phyloP scores from a whole-genome alignment of 805 yeast genomes.

The Metschnikowia continentalis region DNA sequence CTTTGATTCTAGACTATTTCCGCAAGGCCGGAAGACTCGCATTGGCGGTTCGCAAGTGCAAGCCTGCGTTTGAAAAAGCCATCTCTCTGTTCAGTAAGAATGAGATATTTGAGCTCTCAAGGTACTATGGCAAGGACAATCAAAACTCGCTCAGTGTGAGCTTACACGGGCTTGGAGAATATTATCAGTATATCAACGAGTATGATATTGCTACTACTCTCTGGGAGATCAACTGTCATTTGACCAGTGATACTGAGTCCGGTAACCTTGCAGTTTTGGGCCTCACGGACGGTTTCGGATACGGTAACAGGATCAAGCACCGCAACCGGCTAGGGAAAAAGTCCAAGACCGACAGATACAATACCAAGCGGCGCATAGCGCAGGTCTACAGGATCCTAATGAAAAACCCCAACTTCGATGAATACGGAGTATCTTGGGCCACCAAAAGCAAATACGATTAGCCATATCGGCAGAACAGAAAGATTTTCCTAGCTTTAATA shows the following conservation, averaged over 20 bases:
- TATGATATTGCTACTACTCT: constrained; percentile 18
- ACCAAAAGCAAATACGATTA: constrained; percentile 17
- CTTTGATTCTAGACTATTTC: constrained; percentile 20
- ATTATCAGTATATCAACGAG: constrained; percentile 17
- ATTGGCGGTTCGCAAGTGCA: constrained; percentile 14
- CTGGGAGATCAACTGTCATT: constrained; percentile 22
- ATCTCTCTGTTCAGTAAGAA: not conserved
- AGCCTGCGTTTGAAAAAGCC: constrained; percentile 8
- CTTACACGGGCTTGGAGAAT: constrained; percentile 19
- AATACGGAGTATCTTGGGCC: constrained; percentile 18
- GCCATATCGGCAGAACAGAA: not conserved
- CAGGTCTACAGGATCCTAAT: constrained; percentile 18
- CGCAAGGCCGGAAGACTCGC: constrained; percentile 20
- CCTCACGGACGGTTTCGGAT: constrained; percentile 19
- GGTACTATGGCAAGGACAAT: constrained; percentile 18
- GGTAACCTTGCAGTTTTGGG: constrained; percentile 23
- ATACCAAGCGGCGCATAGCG: constrained; percentile 19
- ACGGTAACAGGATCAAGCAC: constrained; percentile 19
- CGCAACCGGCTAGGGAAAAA: constrained; percentile 19
- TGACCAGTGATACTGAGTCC: constrained; percentile 20
- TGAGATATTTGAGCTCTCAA: constrained; percentile 4
- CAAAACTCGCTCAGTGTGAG: constrained; percentile 16
- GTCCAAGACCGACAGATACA: constrained; percentile 18
- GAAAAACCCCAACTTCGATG: constrained; percentile 15
- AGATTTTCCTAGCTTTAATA: not conserved